These are phyloP conservation scores for Lecanosticta acicola DNA, from an alignment of 2,329 filamentous ascomycete genomes.

Conservation along the genomic window DNA sequence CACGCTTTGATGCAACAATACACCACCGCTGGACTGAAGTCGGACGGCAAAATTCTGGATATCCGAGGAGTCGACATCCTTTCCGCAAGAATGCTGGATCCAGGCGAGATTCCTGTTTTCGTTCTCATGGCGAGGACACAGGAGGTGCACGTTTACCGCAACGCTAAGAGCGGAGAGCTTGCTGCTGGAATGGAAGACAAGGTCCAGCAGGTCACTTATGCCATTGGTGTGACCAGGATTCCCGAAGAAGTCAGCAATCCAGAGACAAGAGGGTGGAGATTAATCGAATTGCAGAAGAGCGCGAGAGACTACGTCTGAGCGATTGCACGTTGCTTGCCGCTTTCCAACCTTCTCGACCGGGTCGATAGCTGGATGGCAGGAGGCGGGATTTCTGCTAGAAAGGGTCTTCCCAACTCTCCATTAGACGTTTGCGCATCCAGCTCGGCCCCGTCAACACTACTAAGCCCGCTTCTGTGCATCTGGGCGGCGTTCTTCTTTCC, in stretches of 20 bases:
- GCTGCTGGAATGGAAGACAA: conserved; percentile 98
- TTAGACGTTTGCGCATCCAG: too few relatives aligned
- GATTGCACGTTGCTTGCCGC: too few relatives aligned
- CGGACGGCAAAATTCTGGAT: conserved; percentile 89
- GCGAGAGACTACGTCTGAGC: conserved; percentile 77
- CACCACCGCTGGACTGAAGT: conserved; percentile 84
- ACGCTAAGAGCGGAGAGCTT: conserved; percentile 80
- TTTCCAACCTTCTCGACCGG: too few relatives aligned
- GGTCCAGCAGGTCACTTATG: conserved; percentile 96
- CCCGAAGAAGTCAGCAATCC: conserved; percentile 95
- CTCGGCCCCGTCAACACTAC: too few relatives aligned
- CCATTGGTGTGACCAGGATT: conserved; percentile 88
- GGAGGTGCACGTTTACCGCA: conserved; percentile 94
- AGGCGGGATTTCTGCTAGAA: too few relatives aligned
- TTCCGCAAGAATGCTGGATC: conserved; percentile 72
- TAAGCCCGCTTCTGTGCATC: conserved; percentile 17
- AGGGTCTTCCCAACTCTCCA: too few relatives aligned
- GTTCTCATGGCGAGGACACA: conserved; percentile 95
- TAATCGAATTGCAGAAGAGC: conserved; percentile 99
- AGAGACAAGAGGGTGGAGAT: conserved; percentile 90
- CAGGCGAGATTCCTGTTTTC: conserved; percentile 87
- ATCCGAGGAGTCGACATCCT: conserved; percentile 90
- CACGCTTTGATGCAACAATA: conserved; percentile 96
- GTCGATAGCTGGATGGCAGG: too few relatives aligned
- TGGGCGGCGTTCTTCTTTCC: conserved; percentile 15